Base-by-base conservation (phyloP, 1,284 basidiomycete species). In the Puccinia horiana region DNA sequence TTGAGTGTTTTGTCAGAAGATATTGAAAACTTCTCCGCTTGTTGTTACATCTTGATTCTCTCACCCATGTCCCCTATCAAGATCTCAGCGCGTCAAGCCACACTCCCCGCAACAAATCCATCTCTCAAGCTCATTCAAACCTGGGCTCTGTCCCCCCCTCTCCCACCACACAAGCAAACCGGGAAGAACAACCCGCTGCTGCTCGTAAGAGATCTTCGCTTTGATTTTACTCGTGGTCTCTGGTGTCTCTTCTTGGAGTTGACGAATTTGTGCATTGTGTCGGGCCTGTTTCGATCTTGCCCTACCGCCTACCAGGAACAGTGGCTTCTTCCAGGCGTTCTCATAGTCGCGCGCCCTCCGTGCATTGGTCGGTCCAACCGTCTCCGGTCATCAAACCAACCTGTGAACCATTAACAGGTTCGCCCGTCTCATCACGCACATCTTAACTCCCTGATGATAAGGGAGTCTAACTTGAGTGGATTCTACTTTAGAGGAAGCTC, bases 331-430 rank as follows among this genome's bases (percentile, higher is more conserved):
- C 52, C 29, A 74, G 40, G 72, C 44, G 52, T 37, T 54, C 49
- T 20, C 72, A 74, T 37, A 74, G 72, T 74, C 72, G 72, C 3
- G 44, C 44, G 8, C 16, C 72, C 52, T 74, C 72, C 16, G 72
- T 52, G 23, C 35, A 23, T 74, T 40, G 35, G 32, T 74, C 52
- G 9, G 11, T 29, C 3, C 26, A 32, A 1, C 63, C 18, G 6
- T 65, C 63, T 32, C 63, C 63, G 37, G 63, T 32, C 35, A 32
- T 4, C 32, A 40, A 23, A 56, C 32, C 72, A 26, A 32, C 18
- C 2, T 2, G 32, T 23, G 52, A 54, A 14, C 52, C 72, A 37
- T 56, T 74, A 35, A 56, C 72, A 54, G 72, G 72, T 74, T 11
- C 37, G 49, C 20, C 32, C 23, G 3, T 23, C 52, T 40, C 20